Evolutionary conservation across 129 eudicot species (phyloP).

Genomic region (Cynara cardunculus): DNA sequence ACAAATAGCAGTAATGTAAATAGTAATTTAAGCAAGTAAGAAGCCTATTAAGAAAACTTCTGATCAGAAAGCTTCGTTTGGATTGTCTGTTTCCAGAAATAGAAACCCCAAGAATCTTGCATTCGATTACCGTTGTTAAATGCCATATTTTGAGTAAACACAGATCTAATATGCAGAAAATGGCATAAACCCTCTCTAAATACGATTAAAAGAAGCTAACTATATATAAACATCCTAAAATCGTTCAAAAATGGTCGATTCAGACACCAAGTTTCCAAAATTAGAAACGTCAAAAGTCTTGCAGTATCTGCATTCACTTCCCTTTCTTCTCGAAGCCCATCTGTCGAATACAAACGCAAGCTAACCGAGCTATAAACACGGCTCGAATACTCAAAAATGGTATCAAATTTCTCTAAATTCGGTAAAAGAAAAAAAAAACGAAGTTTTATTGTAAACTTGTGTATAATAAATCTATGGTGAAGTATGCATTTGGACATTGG

Average conservation of each 20-base stretch:
- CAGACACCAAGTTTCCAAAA: slow-evolving; percentile 14
- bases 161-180: not conserved
- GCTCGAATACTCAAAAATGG: slow-evolving; percentile 22
- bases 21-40: no score
- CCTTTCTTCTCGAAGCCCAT: not conserved
- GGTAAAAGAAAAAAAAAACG: slow-evolving; percentile 8
- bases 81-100: no score
- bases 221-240: slow-evolving; percentile 19
- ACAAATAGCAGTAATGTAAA: not conserved
- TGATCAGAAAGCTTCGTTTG: no score
- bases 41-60: no score
- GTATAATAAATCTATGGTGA: slow-evolving; percentile 65
- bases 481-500: slow-evolving; percentile 77
- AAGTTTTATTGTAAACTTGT: slow-evolving; percentile 33
- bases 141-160: not conserved
- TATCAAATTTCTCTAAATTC: slow-evolving; percentile 31
- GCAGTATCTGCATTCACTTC: slow-evolving; percentile 9
- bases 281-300: slow-evolving; percentile 16
- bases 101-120: not conserved
- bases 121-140: not conserved
- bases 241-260: slow-evolving; percentile 9
- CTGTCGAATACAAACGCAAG: not conserved
- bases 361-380: not conserved
- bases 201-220: not conserved
- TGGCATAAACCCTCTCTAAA: slow-evolving; percentile 7